Percentiles rank a stretch among this genome's conserved stretches.
These are phyloP conservation scores for Multifurca ochricompacta DNA, from an alignment of 768 basidiomycete genomes.

Conservation along the genomic window DNA sequence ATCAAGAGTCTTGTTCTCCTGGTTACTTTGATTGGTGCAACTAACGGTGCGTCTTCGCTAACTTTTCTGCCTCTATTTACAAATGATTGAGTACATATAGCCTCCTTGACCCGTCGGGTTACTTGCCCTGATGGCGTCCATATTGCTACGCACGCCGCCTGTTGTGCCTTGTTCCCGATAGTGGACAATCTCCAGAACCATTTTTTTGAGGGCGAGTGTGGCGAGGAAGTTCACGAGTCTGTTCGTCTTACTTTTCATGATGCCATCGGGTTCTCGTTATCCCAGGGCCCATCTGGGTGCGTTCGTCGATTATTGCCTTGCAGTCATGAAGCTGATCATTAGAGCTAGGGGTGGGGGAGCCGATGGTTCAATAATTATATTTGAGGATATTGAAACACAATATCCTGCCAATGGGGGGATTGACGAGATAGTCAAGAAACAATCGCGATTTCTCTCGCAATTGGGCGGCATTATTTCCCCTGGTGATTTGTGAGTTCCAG, in stretches of 20 bases:
- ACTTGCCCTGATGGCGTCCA: constrained; percentile 28
- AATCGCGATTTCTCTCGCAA: constrained; percentile 30
- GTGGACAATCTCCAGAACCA: constrained; percentile 27
- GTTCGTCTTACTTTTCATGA: constrained; percentile 27
- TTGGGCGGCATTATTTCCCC: constrained; percentile 30
- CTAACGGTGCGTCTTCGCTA: constrained; percentile 14
- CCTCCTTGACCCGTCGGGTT: constrained; percentile 21
- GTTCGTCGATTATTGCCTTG: neutral
- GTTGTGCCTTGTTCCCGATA: constrained; percentile 29
- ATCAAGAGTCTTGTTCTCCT: constrained; percentile 21
- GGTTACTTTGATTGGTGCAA: constrained; percentile 11
- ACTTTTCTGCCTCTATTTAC: neutral
- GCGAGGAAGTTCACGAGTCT: constrained; percentile 27
- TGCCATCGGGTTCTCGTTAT: constrained; percentile 19
- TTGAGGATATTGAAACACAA: constrained; percentile 34
- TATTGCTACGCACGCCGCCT: constrained; percentile 26
- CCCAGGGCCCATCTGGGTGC: constrained; percentile 17
- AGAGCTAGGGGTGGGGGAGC: constrained; percentile 26
- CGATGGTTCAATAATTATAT: constrained; percentile 44
- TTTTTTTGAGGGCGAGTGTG: constrained; percentile 27
- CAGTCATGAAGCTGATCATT: neutral
- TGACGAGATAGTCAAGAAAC: constrained; percentile 34
- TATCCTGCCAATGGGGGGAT: constrained; percentile 38
- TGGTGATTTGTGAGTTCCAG: constrained; percentile 39
- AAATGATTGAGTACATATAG: constrained; percentile 3